Evolutionary conservation across 2,329 filamentous ascomycete species (phyloP), one percentile per base, ranked within the genome.

Genomic region (Eutypella sp.): DNA sequence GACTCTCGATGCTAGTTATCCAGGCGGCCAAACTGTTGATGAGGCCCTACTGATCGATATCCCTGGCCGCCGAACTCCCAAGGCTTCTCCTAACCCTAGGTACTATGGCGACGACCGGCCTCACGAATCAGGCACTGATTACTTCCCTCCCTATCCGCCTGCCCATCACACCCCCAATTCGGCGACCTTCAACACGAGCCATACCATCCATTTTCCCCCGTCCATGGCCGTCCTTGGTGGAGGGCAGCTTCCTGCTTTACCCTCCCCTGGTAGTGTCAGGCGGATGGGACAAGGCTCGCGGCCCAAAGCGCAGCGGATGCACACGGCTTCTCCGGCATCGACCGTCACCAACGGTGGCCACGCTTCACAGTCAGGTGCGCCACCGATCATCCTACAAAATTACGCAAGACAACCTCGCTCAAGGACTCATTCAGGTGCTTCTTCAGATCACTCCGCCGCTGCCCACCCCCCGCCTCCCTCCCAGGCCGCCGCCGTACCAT

Each of bases 11-110:
- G 73, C 79, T 16, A 89, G 89, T 66, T 99, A 83, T 61, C 88
- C 92, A 2, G 87, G 86, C 38, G 92, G 92, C 7, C 93, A 97
- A 69, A 81, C 75, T 0, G 84, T 96, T 39, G 85, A 91, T 44
- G 93, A 99, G 61, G 93, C 93, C 7, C 76, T 99, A 50, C 63
- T 96, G 53, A 96, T 99, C 60, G 91, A 97, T 57, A 82, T 95
- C 18, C 89, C 90, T 15, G 71, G 75, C 29, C 81, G 83, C 44
- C 79, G 85, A 48, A 91, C 89, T 0, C 90, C 91, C 1, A 86
- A 85, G 55, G 83, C 87, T 10, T 96, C 90, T 9, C 91, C 91
- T 3, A 65, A 63, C 38, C 60, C 61, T 9, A 57, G 58, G 37
- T 64, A 53, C 48, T 63, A 61, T 42, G 39, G 50, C 41, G 60